Evolutionary conservation across 2,329 filamentous ascomycete genomes (phyloP), one percentile per base, ranked within the genome.

Genomic region (Teratosphaeria gauchensis): DNA sequence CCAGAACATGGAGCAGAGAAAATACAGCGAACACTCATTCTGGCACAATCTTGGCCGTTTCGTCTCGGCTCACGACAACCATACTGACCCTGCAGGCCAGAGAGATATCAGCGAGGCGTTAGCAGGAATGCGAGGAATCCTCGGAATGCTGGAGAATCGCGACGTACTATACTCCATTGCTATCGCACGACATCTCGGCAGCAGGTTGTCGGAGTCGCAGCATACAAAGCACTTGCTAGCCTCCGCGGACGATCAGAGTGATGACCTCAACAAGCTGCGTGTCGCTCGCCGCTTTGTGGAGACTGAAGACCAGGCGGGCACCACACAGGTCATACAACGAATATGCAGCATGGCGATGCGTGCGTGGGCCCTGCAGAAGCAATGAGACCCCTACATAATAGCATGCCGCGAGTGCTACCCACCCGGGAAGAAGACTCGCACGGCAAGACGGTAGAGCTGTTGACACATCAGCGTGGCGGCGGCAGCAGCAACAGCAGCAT

Each of bases 131-230:
- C 85, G 90, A 33, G 81, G 81, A 58, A 79, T 92, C 24, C 80
- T 96, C 12, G 88, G 90, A 65, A 87, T 87, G 54, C 83, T 87
- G 28, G 92, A 96, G 75, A 94, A 92, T 68, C 85, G 92, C 56
- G 91, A 96, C 71, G 87, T 96, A 19, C 83, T 96, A 58, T 96
- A 96, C 74, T 94, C 89, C 0, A 87, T 96, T 64, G 89, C 89
- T 8, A 84, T 95, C 58, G 85, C 88, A 16, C 85, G 90, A 30
- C 84, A 92, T 62, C 79, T 91, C 55, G 85, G 88, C 53, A 84
- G 85, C 33, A 82, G 84, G 14, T 69, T 76, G 60, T 71, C 74
- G 16, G 75, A 76, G 30, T 78, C 78, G 63, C 64, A 68, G 30
- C 68, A 69, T 16, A 62, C 65, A 21, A 65, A 63, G 31, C 63